Evolutionary conservation across 106 monocot species (phyloP).

Genomic region (Triglochin maritima): DNA sequence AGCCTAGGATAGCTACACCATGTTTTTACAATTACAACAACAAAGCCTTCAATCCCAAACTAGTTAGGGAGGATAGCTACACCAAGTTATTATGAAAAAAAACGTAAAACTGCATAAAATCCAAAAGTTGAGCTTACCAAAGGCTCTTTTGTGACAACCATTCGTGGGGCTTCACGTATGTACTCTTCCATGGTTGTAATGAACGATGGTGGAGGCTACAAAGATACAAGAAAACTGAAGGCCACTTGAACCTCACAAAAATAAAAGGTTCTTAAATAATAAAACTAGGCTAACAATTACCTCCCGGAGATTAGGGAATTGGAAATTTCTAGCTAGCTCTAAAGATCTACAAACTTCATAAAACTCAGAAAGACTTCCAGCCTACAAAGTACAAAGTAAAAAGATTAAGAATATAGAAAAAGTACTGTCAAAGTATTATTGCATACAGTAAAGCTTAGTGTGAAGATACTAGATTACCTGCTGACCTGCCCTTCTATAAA

Average conservation of each 20-base stretch:
- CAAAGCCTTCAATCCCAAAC: too few species aligned
- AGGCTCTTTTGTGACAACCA: background rate
- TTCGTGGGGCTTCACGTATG: slow-evolving; percentile 17
- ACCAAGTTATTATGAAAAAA: too few species aligned
- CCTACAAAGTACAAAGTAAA: slow-evolving; percentile 28
- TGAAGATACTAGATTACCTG: slow-evolving; percentile 34
- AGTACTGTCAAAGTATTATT: background rate
- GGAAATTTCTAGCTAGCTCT: slow-evolving; percentile 92
- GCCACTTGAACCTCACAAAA: background rate
- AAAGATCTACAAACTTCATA: slow-evolving; percentile 86
- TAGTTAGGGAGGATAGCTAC: too few species aligned
- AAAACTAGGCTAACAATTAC: slow-evolving; percentile 14
- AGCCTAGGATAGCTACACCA: too few species aligned
- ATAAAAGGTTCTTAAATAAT: background rate
- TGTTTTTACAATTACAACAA: too few species aligned
- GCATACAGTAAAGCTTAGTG: background rate
- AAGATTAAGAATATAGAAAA: too few species aligned
- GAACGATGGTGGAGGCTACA: slow-evolving; percentile 22
- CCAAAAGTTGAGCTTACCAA: too few species aligned
- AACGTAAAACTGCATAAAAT: too few species aligned
- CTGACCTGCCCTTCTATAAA: slow-evolving; percentile 79
- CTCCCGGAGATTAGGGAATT: slow-evolving; percentile 91
- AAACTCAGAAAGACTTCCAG: slow-evolving; percentile 83
- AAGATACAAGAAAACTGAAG: background rate
- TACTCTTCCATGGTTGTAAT: slow-evolving; percentile 25